Conservation (phyloP, 1,284 basidiomycete species). For the Cryptococcus depauperatus region DNA sequence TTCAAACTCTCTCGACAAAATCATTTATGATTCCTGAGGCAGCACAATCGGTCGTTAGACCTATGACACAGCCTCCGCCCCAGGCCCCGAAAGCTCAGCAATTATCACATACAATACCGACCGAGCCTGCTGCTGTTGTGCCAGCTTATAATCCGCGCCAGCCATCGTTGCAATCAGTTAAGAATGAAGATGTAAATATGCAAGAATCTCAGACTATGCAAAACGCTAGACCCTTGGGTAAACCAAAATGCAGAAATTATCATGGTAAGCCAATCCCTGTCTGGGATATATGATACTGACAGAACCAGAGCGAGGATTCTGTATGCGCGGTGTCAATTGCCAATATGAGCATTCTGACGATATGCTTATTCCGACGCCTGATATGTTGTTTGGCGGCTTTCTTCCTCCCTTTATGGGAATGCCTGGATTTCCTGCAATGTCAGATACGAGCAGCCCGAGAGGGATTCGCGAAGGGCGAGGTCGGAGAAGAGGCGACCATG, state of each 20-base stretch:
- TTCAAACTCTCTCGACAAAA: slow-evolving; percentile 57
- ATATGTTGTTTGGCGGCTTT: slow-evolving; percentile 39
- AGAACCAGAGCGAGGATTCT: slow-evolving; percentile 71
- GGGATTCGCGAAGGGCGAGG: slow-evolving; percentile 5
- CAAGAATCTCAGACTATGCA: slow-evolving; percentile 2
- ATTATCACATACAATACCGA: slow-evolving; percentile 19
- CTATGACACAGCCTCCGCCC: no score
- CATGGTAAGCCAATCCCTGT: slow-evolving; percentile 57
- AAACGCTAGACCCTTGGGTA: slow-evolving; percentile 5
- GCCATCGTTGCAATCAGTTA: slow-evolving; percentile 8
- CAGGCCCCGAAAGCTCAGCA: no score
- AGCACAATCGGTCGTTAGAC: no score
- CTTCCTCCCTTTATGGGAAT: slow-evolving; percentile 28
- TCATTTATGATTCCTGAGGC: slow-evolving; percentile 35
- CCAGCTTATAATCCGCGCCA: slow-evolving; percentile 18
- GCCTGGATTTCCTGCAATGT: slow-evolving; percentile 41
- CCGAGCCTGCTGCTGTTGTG: slow-evolving; percentile 10
- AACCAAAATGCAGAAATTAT: slow-evolving; percentile 64
- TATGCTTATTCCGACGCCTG: slow-evolving; percentile 45
- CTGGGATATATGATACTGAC: slow-evolving; percentile 5
- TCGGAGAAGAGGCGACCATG: not conserved
- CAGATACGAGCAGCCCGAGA: slow-evolving; percentile 48
- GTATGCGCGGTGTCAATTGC: slow-evolving; percentile 79
- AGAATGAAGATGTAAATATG: slow-evolving; percentile 1
- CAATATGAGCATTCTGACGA: slow-evolving; percentile 79